Conservation (phyloP, 768 basidiomycete species). For the Cytidiella melzeri region DNA sequence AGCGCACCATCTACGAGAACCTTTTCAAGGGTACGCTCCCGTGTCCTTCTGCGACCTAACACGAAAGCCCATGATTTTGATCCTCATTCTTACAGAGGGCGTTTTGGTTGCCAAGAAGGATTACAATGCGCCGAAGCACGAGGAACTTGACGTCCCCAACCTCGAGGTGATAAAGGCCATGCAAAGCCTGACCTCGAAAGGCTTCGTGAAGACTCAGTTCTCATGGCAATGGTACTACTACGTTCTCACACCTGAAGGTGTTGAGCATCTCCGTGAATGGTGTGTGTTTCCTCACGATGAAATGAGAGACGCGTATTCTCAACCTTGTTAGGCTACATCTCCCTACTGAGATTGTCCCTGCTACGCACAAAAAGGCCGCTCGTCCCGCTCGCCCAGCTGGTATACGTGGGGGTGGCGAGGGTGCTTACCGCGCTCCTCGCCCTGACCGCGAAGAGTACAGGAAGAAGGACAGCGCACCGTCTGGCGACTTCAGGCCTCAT, state of each 20-base stretch:
- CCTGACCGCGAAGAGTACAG: conserved; percentile 85
- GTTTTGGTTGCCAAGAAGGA: conserved; percentile 99
- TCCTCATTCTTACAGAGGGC: conserved; percentile 63
- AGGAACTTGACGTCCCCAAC: conserved; percentile 69
- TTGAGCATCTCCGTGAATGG: conserved; percentile 95
- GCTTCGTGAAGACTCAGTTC: conserved; percentile 98
- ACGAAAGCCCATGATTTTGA: too few relatives aligned
- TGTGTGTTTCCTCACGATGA: conserved; percentile 23
- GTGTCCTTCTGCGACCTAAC: too few relatives aligned
- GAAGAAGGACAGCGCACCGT: conserved; percentile 85
- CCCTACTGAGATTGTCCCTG: conserved; percentile 91
- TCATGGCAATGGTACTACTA: conserved; percentile 99
- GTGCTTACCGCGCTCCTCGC: conserved; percentile 86
- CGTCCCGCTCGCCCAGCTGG: conserved; percentile 81
- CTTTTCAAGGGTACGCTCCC: conserved; percentile 90
- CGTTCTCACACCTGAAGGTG: conserved; percentile 92
- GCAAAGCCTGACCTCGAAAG: conserved; percentile 62
- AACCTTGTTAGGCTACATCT: conserved; percentile 64
- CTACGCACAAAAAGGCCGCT: conserved; percentile 95
- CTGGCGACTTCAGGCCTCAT: conserved; percentile 80
- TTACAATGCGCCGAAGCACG: conserved; percentile 95
- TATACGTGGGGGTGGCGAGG: conserved; percentile 65
- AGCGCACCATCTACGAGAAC: conserved; percentile 95
- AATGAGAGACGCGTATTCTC: background rate
- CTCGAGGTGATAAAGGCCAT: conserved; percentile 68